Conservation (phyloP, 441 rosid species). For the Arabidopsis hybrid region DNA sequence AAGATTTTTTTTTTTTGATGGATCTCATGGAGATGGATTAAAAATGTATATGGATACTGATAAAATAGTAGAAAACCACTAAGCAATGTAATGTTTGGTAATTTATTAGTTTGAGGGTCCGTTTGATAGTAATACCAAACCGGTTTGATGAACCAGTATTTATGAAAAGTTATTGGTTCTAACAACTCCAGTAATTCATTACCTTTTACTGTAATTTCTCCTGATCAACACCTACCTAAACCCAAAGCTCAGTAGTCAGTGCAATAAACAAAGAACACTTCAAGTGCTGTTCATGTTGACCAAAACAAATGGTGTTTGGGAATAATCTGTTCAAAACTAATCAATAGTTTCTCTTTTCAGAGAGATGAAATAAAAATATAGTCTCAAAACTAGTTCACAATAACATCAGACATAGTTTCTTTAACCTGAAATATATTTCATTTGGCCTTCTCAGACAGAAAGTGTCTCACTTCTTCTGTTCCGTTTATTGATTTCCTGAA, state of each 20-base stretch:
- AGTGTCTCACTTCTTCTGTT: constrained; percentile 31
- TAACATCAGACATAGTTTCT: neutral
- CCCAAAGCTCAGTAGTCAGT: neutral
- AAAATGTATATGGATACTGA: constrained; percentile 5
- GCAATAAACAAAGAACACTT: neutral
- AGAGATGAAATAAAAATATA: neutral
- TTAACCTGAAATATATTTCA: constrained; percentile 1
- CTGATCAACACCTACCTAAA: neutral
- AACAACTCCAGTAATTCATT: neutral
- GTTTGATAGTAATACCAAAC: neutral
- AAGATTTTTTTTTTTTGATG: neutral
- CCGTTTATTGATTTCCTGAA: constrained; percentile 30
- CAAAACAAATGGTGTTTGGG: constrained; percentile 9
- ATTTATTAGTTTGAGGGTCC: neutral
- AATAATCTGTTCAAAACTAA: constrained; percentile 18
- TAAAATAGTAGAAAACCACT: neutral
- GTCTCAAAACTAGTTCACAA: constrained; percentile 19
- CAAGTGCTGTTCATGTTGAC: neutral
- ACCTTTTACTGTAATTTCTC: neutral
- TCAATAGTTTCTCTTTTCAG: neutral
- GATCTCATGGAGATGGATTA: neutral
- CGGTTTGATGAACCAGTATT: neutral
- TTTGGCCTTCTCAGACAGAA: neutral
- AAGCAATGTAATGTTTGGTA: neutral
- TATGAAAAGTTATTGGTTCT: neutral